Base-by-base conservation (phyloP, 305 asterid species). In the Salvia sclarea region DNA sequence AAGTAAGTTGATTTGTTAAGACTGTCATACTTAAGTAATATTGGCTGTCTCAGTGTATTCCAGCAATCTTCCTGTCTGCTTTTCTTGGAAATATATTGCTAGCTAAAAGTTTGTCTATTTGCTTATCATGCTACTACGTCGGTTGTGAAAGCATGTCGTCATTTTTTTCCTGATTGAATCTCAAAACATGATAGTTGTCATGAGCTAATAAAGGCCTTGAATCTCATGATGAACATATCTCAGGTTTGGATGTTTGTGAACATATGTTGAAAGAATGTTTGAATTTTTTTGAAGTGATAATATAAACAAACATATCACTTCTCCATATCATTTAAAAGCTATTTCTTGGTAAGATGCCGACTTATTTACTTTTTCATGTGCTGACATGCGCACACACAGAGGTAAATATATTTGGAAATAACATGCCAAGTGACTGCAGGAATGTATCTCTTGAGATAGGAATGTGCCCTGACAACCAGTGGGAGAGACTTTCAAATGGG, bases 401-500 rank as follows among this genome's bases (percentile, higher is more conserved):
- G 54, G 28, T 4, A n/a, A 6, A 35, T 38, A 3, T 14, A 12
- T 50, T 40, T 55, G 58, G 50, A 61, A 21, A 44, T 47, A 21
- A 72, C 68, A 41, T 37, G 45, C 22, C 8, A 52, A 58, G 47
- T 78, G 41, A 49, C 64, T 16, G 64, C 82, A 94, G 98, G 84
- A 94, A 94, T 81, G 61, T 66, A 65, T 82, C 96, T 72, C 73
- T 87, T 70, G 89, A 83, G 55, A 71, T 89, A 66, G 98, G 96
- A 72, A 91, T 88, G 96, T 91, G 96, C 75, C 77, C 79, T 64
- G 81, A 78, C 62, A 83, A 76, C 57, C 87, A 87, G 66, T 89
- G 98, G 98, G 88, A 84, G 84, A 83, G 85, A 75, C 83, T 94
- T 68, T 75, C 76, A 25, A 79, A 87, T 69, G 96, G 90, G 6